phyloP scores from a whole-genome alignment of 441 rosid genomes.

The Gossypium schwendimanii region DNA sequence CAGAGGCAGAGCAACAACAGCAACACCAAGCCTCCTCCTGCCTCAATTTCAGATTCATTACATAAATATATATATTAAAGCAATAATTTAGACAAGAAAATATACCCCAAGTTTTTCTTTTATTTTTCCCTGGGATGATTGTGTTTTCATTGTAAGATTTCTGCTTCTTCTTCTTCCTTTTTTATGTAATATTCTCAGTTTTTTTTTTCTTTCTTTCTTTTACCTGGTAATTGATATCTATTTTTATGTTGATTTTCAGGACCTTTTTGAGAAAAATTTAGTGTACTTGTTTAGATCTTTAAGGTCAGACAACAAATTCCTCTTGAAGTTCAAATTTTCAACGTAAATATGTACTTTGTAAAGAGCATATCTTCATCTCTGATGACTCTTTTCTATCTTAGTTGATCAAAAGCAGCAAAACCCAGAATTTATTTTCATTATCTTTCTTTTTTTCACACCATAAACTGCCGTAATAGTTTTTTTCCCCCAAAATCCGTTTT shows the following conservation, averaged over 20 bases:
- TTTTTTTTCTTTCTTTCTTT: neutral
- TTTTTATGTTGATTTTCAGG: constrained; percentile 8
- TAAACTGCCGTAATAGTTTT: neutral
- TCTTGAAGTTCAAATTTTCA: neutral
- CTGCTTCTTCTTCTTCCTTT: neutral
- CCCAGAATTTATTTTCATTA: neutral
- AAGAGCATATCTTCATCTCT: too few relatives aligned
- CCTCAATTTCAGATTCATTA: neutral
- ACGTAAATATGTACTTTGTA: neutral
- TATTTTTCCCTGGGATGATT: constrained; percentile 6
- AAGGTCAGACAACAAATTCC: constrained; percentile 9
- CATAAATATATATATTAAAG: neutral
- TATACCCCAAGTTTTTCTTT: neutral
- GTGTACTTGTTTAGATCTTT: constrained; percentile 26
- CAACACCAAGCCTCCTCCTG: neutral
- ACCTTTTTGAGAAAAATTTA: neutral
- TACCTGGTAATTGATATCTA: constrained; percentile 1
- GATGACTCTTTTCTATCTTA: neutral
- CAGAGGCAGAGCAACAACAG: neutral
- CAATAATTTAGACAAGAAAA: neutral
- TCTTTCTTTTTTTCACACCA: constrained; percentile 7
- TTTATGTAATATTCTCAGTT: neutral
- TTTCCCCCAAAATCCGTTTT: neutral
- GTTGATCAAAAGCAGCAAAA: neutral
- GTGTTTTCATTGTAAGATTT: constrained; percentile 20